Conservation (phyloP, 75 land plant species). For the Larix kaempferi region DNA sequence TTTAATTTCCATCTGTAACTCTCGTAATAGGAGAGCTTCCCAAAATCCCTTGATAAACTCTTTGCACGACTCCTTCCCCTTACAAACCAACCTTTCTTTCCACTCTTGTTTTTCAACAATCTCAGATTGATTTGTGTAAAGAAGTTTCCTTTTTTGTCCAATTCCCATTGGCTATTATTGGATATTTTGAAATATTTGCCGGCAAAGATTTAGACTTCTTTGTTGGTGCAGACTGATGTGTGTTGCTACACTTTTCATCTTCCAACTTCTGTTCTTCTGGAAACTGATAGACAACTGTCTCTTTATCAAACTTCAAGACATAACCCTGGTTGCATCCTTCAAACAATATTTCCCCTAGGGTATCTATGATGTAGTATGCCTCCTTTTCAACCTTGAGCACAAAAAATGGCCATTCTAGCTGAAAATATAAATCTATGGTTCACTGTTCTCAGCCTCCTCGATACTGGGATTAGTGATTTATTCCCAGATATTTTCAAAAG, state of each 20-base stretch:
- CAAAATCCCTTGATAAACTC: no score
- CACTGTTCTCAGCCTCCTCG: constrained; percentile 9
- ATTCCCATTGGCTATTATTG: no score
- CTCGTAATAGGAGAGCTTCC: no score
- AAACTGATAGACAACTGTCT: constrained; percentile 36
- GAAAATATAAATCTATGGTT: constrained; percentile 64
- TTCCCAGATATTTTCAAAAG: constrained; percentile 89
- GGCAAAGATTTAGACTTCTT: background rate
- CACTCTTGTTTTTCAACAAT: no score
- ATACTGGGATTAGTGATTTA: constrained; percentile 40
- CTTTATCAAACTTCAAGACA: constrained; percentile 72
- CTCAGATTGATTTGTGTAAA: no score
- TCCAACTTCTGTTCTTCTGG: constrained; percentile 13
- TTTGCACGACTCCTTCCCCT: no score
- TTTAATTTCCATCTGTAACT: no score
- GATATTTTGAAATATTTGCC: no score
- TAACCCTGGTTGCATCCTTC: constrained; percentile 94
- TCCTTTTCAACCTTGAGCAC: constrained; percentile 77
- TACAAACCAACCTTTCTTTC: no score
- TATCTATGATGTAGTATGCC: constrained; percentile 83
- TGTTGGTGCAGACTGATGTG: background rate
- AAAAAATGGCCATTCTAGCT: constrained; percentile 99
- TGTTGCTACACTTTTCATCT: constrained; percentile 1
- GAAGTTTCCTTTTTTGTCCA: no score
- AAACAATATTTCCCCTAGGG: constrained; percentile 83